A percentile compares a stretch with the other conserved stretches of the same genome.
These are phyloP conservation scores for Monosporozyma aerobia DNA, from an alignment of 805 yeast species.

Conservation along the genomic window DNA sequence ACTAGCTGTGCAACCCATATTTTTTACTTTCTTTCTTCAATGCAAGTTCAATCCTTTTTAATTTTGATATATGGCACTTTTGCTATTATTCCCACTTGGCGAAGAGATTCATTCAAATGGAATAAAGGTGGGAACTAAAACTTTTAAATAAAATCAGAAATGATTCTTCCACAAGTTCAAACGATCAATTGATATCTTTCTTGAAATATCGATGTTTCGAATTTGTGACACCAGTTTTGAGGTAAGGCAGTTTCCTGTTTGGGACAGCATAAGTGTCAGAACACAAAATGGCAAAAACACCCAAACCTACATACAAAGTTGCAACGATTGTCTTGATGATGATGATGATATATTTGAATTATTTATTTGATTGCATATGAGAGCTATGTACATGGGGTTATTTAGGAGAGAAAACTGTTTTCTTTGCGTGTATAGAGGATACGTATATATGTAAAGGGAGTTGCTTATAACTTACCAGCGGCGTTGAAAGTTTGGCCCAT, in stretches of 20 bases:
- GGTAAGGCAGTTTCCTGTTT: not conserved
- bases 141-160: not conserved
- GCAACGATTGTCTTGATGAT: not conserved
- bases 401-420: not conserved
- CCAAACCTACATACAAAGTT: not conserved
- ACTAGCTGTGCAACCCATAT: conserved; percentile 69
- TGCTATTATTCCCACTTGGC: not conserved
- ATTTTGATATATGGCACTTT: no score
- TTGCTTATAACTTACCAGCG: conserved; percentile 25
- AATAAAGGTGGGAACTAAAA: not conserved
- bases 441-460: not conserved
- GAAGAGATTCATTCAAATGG: not conserved
- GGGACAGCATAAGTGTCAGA: not conserved
- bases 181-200: not conserved
- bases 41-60: not conserved
- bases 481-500: conserved; percentile 37
- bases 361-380: not conserved
- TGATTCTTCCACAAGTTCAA: not conserved
- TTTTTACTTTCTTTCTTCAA: not conserved
- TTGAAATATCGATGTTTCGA: not conserved
- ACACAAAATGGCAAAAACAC: not conserved
- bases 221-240: conserved; percentile 1
- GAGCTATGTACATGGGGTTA: not conserved
- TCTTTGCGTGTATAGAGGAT: not conserved
- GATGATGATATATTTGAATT: not conserved